Conservation (phyloP, 352 stramenopile genomes). For the Phytophthora capsici region DNA sequence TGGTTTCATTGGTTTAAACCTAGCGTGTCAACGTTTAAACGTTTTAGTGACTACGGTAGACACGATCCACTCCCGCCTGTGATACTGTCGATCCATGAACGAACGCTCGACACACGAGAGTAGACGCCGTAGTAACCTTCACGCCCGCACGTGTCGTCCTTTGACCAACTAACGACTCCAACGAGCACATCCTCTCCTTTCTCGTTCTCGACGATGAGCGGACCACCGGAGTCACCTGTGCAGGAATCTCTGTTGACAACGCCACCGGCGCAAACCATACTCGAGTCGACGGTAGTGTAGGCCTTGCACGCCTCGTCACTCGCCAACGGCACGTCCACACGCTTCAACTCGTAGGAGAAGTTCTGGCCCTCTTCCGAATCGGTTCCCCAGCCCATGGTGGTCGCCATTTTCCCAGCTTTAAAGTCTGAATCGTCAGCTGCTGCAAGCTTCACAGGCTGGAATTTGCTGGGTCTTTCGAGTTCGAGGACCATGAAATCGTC, state of each 20-base stretch:
- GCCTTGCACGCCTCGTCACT: constrained; percentile 39
- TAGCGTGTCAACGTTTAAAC: background rate
- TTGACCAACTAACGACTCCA: constrained; percentile 57
- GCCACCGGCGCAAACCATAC: constrained; percentile 63
- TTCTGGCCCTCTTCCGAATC: constrained; percentile 21
- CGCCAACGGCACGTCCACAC: constrained; percentile 42
- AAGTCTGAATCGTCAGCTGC: constrained; percentile 29
- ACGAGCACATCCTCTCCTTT: constrained; percentile 36
- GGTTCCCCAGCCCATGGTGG: constrained; percentile 39
- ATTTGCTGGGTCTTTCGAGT: constrained; percentile 40
- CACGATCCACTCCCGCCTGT: constrained; percentile 13
- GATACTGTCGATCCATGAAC: constrained; percentile 43
- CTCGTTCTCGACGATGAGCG: constrained; percentile 36
- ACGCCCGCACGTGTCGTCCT: constrained; percentile 44
- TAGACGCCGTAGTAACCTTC: constrained; percentile 56
- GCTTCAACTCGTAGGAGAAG: constrained; percentile 38
- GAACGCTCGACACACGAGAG: constrained; percentile 49
- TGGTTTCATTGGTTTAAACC: too few relatives aligned
- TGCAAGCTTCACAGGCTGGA: constrained; percentile 39
- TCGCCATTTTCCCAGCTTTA: constrained; percentile 35
- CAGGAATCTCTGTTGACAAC: constrained; percentile 45
- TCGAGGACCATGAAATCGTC: constrained; percentile 54
- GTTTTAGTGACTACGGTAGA: constrained; percentile 2
- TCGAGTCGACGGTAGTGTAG: constrained; percentile 32
- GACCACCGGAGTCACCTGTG: constrained; percentile 57